Evolutionary conservation across 2,329 filamentous ascomycete genomes (phyloP).

Genomic region (Knufia petricola): DNA sequence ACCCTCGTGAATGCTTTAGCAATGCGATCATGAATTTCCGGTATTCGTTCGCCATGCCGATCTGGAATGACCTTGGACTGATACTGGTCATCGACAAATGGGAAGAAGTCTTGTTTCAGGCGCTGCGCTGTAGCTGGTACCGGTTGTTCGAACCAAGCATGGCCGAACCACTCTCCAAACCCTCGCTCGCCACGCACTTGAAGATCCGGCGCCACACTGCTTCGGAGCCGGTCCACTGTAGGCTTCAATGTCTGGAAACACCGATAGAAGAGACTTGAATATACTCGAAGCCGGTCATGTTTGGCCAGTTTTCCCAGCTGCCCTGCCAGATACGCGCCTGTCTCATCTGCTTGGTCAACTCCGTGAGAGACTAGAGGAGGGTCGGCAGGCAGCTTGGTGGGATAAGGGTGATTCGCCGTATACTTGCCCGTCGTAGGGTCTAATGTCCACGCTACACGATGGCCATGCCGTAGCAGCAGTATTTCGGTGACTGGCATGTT

Average conservation of each 20-base stretch:
- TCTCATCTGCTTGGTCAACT: slow-evolving; percentile 69
- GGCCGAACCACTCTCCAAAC: slow-evolving; percentile 80
- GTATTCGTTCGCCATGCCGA: slow-evolving; percentile 66
- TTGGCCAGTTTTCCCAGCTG: slow-evolving; percentile 57
- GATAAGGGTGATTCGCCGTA: slow-evolving; percentile 60
- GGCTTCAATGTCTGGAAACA: slow-evolving; percentile 77
- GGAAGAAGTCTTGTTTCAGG: slow-evolving; percentile 60
- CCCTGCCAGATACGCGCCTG: slow-evolving; percentile 54
- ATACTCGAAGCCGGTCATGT: slow-evolving; percentile 45
- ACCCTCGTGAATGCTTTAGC: slow-evolving; percentile 45
- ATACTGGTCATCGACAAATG: slow-evolving; percentile 34
- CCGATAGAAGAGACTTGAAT: slow-evolving; percentile 77
- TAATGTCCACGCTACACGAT: slow-evolving; percentile 82
- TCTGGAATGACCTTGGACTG: slow-evolving; percentile 62
- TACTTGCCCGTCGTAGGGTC: slow-evolving; percentile 73
- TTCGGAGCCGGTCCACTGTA: slow-evolving; percentile 35
- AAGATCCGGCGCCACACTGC: slow-evolving; percentile 10
- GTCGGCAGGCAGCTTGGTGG: slow-evolving; percentile 80
- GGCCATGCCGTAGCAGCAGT: slow-evolving; percentile 33
- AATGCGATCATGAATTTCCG: slow-evolving; percentile 69
- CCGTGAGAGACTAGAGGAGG: slow-evolving; percentile 81
- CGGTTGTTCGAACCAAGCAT: slow-evolving; percentile 76
- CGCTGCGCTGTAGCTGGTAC: slow-evolving; percentile 55
- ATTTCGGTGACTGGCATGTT: slow-evolving; percentile 23
- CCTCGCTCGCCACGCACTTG: slow-evolving; percentile 29